These are phyloP conservation scores for Rhodotorula sp. DNA, from an alignment of 1,284 basidiomycete genomes.

Conservation along the genomic window DNA sequence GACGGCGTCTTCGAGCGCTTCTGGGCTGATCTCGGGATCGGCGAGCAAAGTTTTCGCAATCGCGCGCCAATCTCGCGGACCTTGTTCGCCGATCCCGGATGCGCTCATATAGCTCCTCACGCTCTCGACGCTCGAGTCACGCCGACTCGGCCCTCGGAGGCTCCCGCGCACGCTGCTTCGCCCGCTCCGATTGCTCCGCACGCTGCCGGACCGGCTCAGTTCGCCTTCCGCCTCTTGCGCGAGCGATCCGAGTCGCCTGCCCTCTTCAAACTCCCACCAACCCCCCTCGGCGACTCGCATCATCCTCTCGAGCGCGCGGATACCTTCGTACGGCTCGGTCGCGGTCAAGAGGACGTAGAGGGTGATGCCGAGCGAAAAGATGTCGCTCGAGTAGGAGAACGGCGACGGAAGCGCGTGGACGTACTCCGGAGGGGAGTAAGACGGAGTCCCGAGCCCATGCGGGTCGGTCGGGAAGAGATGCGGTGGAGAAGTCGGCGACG, in stretches of 20 bases:
- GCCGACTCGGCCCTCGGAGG: background rate
- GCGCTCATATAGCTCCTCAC: conserved; percentile 10
- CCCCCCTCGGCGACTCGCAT: conserved; percentile 52
- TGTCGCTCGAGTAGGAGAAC: conserved; percentile 54
- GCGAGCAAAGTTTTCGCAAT: conserved; percentile 13
- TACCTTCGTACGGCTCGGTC: conserved; percentile 51
- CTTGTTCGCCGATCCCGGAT: conserved; percentile 3
- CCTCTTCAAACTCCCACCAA: conserved; percentile 54
- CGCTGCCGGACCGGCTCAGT: conserved; percentile 14
- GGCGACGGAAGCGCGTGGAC: conserved; percentile 46
- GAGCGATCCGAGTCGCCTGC: conserved; percentile 43
- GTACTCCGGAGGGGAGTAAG: conserved; percentile 56
- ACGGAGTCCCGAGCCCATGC: conserved; percentile 54
- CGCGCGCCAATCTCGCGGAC: conserved; percentile 5
- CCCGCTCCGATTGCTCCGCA: conserved; percentile 20
- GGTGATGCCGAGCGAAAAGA: conserved; percentile 55
- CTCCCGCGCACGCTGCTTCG: conserved; percentile 7
- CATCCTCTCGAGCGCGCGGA: conserved; percentile 53
- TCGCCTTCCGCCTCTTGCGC: conserved; percentile 5
- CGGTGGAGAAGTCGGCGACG: conserved; percentile 30
- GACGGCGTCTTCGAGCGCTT: background rate
- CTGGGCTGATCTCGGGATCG: background rate
- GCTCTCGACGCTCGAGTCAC: conserved; percentile 19
- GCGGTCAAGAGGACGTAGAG: conserved; percentile 53
- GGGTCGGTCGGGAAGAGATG: conserved; percentile 46